Conservation (phyloP, 179 eudicot genomes). For the Dionaea muscipula region DNA sequence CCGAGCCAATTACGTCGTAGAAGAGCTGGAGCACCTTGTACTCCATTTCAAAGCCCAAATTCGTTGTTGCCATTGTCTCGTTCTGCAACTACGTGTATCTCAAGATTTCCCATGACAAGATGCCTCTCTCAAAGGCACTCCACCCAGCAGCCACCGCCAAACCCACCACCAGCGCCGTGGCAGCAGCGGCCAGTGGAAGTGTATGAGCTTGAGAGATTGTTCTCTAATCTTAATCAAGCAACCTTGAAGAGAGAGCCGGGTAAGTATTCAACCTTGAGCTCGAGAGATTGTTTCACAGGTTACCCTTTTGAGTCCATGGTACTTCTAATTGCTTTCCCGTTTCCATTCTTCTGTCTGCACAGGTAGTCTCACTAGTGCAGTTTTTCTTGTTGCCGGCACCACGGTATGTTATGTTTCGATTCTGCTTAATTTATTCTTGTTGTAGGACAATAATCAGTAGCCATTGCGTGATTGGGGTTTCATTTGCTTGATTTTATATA, state of each 20-base stretch:
- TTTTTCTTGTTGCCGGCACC: conserved; percentile 83
- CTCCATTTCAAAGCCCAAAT: too few relatives aligned
- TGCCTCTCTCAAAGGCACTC: conserved; percentile 9
- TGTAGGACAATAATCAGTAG: not conserved
- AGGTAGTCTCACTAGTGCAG: conserved; percentile 71
- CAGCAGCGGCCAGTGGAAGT: not conserved
- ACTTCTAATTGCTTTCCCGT: not conserved
- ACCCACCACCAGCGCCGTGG: not conserved
- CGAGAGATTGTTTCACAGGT: not conserved
- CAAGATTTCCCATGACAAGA: not conserved
- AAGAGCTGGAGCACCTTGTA: too few relatives aligned
- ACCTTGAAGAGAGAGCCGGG: conserved; percentile 72
- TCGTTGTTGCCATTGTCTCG: too few relatives aligned
- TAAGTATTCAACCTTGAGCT: conserved; percentile 9
- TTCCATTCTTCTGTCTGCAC: conserved; percentile 6
- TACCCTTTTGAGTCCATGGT: too few relatives aligned
- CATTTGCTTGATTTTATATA: too few relatives aligned
- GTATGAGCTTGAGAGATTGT: conserved; percentile 52
- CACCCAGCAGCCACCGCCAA: conserved; percentile 8
- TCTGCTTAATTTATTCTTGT: not conserved
- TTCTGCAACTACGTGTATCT: too few relatives aligned
- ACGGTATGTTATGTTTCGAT: conserved; percentile 27
- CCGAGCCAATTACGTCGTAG: too few relatives aligned
- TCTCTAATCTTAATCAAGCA: conserved; percentile 70
- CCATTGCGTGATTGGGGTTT: conserved; percentile 1